A percentile compares a stretch with the other conserved stretches of the same genome.
phyloP scores from a whole-genome alignment of 1,139 yeast genomes.

The Hyphopichia fennica region DNA sequence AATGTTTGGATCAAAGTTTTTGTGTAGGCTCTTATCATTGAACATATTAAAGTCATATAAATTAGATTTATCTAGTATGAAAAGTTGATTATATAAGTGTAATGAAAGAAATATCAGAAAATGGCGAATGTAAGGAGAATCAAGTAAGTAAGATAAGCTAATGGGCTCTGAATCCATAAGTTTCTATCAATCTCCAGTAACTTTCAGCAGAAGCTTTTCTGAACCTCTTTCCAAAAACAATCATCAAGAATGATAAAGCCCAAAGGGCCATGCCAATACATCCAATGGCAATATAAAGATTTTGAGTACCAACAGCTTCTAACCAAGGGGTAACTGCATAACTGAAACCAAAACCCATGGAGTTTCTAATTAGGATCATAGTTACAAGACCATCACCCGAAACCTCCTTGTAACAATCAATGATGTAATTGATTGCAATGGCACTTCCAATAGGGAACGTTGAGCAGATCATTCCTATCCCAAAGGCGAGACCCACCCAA shows the following conservation, averaged over 20 bases:
- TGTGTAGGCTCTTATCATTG: too few relatives aligned
- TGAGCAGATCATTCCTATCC: slow-evolving; percentile 19
- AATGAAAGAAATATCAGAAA: too few relatives aligned
- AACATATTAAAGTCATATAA: too few relatives aligned
- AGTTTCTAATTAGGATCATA: slow-evolving; percentile 20
- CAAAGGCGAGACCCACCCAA: slow-evolving; percentile 24
- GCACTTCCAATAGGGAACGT: slow-evolving; percentile 22
- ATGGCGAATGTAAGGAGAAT: too few relatives aligned
- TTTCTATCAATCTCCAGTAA: slow-evolving; percentile 23
- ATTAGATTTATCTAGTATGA: too few relatives aligned
- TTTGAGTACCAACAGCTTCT: slow-evolving; percentile 18
- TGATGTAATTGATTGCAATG: slow-evolving; percentile 20
- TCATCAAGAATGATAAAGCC: slow-evolving; percentile 20
- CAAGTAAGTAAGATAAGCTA: too few relatives aligned
- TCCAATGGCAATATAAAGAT: slow-evolving; percentile 19
- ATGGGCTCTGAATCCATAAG: slow-evolving; percentile 18
- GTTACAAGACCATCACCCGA: slow-evolving; percentile 22
- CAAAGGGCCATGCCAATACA: slow-evolving; percentile 24
- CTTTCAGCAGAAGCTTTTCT: slow-evolving; percentile 17
- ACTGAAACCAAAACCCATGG: slow-evolving; percentile 22
- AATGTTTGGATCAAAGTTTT: too few relatives aligned
- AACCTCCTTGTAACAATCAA: slow-evolving; percentile 22
- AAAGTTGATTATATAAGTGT: too few relatives aligned
- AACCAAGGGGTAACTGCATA: slow-evolving; percentile 25
- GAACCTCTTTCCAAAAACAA: slow-evolving; percentile 22